These are phyloP conservation scores for Zymoseptoria passerinii DNA, from an alignment of 2,329 filamentous ascomycete genomes.

Conservation along the genomic window DNA sequence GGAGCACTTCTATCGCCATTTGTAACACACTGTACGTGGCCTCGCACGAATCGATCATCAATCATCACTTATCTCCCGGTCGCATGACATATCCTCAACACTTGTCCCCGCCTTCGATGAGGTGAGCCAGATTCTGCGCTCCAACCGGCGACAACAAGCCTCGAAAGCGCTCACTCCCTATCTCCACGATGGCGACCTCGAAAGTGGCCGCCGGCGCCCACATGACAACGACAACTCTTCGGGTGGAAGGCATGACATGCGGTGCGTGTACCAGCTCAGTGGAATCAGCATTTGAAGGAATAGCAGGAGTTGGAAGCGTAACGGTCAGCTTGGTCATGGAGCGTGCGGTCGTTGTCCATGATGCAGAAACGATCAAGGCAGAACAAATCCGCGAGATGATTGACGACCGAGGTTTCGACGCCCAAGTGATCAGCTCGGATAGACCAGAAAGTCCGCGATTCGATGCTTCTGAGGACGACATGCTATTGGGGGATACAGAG, in stretches of 20 bases:
- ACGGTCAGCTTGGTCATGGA: conserved; percentile 95
- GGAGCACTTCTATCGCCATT: neutral
- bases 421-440: conserved; percentile 43
- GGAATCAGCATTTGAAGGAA: conserved; percentile 74
- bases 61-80: neutral
- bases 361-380: conserved; percentile 65
- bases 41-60: neutral
- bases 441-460: conserved; percentile 18
- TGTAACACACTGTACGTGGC: neutral
- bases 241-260: conserved; percentile 79
- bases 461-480: conserved; percentile 17
- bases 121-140: neutral
- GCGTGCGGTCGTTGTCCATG: conserved; percentile 83
- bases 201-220: conserved; percentile 18
- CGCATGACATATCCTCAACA: neutral
- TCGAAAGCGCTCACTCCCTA: neutral
- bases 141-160: neutral
- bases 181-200: conserved; percentile 16
- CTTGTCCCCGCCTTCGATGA: neutral
- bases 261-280: conserved; percentile 90
- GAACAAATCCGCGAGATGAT: conserved; percentile 75
- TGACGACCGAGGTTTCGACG: conserved; percentile 87
- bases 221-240: conserved; percentile 87
- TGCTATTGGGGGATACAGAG: conserved; percentile 11
- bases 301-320: conserved; percentile 75